Conservation (phyloP, 192 early-diverging fungal species). For the Haplosporangium gracile region DNA sequence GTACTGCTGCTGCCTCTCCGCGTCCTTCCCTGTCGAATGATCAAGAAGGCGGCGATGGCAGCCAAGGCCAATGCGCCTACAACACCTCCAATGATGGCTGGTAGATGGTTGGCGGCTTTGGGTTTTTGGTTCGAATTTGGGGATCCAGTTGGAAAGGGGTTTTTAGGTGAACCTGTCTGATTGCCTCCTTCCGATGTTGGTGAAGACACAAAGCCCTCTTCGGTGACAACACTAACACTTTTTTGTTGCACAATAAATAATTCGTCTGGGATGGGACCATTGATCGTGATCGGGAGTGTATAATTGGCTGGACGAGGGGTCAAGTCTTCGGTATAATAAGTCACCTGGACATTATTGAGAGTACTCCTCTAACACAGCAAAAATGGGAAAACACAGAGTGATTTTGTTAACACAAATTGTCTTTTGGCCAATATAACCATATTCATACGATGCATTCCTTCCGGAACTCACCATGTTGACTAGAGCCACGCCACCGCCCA, state of each 20-base stretch:
- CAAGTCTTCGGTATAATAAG: background rate
- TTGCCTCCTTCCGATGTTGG: no score
- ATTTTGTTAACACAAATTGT: background rate
- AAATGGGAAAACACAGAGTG: background rate
- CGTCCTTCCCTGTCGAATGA: conserved; percentile 5
- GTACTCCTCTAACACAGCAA: background rate
- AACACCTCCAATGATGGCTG: conserved; percentile 24
- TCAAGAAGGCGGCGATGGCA: conserved; percentile 5
- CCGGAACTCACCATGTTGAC: background rate
- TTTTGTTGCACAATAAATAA: background rate
- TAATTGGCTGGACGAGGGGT: background rate
- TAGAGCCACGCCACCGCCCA: conserved; percentile 2
- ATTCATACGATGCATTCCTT: background rate
- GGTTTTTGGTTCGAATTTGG: background rate
- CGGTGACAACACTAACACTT: no score
- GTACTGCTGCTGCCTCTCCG: background rate
- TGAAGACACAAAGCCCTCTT: no score
- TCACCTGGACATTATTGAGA: background rate
- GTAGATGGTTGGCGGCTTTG: background rate
- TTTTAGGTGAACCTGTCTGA: background rate
- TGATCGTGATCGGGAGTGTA: background rate
- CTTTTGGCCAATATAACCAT: background rate
- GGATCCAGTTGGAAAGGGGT: background rate
- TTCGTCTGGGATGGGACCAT: background rate
- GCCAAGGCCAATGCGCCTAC: conserved; percentile 11